phyloP scores from a whole-genome alignment of 2,329 filamentous ascomycete genomes.

The Hypoxylon sp. region DNA sequence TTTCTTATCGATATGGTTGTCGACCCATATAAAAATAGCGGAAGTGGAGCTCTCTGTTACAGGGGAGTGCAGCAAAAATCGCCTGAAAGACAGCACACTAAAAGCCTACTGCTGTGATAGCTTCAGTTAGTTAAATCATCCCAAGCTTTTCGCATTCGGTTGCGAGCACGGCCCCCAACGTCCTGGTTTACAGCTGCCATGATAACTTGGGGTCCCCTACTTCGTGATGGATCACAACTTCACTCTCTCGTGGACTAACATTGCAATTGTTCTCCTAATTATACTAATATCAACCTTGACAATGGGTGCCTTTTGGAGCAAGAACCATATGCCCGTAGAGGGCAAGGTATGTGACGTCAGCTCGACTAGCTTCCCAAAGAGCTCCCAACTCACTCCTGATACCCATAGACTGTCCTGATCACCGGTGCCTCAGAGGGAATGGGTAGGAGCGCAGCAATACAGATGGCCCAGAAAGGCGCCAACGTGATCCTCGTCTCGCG shows the following conservation, averaged over 20 bases:
- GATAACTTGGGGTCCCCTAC: conserved; percentile 1
- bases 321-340: conserved; percentile 85
- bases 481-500: conserved; percentile 89
- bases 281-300: conserved; percentile 55
- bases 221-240: conserved; percentile 40
- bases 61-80: not conserved
- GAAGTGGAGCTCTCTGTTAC: not conserved
- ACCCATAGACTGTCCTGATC: conserved; percentile 80
- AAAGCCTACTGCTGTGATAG: conserved; percentile 10
- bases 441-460: conserved; percentile 80
- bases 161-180: not conserved
- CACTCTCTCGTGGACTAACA: conserved; percentile 37
- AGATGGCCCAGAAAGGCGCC: conserved; percentile 86
- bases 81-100: not conserved
- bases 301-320: conserved; percentile 78
- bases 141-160: not conserved
- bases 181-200: conserved; percentile 3
- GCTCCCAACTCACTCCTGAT: not conserved
- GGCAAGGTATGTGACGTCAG: conserved; percentile 74
- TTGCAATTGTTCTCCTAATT: conserved; percentile 50
- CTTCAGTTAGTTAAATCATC: conserved; percentile 3
- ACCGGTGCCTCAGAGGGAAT: conserved; percentile 95
- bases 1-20: conserved; percentile 27
- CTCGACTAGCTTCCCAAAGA: conserved; percentile 20
- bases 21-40: not conserved